Percentiles rank a stretch among this genome's conserved stretches.
Conservation (phyloP, 2,329 filamentous ascomycete species). For the Penicillium capsulatum region DNA sequence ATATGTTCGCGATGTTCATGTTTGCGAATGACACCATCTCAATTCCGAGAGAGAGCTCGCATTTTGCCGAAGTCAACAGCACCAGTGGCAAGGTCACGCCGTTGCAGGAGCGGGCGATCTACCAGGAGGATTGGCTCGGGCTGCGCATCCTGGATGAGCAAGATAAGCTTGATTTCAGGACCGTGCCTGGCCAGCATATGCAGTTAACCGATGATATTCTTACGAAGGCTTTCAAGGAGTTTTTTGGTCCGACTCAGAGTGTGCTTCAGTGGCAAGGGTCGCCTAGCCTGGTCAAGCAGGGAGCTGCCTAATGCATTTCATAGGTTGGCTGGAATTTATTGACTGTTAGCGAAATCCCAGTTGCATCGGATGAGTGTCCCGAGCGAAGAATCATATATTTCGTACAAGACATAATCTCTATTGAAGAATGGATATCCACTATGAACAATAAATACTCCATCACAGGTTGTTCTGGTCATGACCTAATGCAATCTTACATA, state of each 20-base stretch:
- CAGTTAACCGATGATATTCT: constrained; percentile 64
- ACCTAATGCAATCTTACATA: no score
- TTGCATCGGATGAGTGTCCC: no score
- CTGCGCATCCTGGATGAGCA: constrained; percentile 73
- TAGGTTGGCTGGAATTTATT: no score
- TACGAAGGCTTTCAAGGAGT: constrained; percentile 57
- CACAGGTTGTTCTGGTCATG: no score
- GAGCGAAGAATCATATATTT: no score
- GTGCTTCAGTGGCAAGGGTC: no score
- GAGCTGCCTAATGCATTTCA: no score
- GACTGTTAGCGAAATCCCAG: no score
- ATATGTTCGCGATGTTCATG: constrained; percentile 82
- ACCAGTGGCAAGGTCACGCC: constrained; percentile 59
- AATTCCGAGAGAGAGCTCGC: constrained; percentile 82
- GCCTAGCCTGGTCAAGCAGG: no score
- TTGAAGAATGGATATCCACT: no score
- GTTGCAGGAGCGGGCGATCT: constrained; percentile 67
- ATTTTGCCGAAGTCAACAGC: constrained; percentile 82
- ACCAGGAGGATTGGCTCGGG: constrained; percentile 91
- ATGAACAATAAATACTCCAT: no score
- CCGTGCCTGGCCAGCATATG: constrained; percentile 78
- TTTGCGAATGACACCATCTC: constrained; percentile 84
- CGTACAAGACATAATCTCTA: no score
- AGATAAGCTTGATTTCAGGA: constrained; percentile 72
- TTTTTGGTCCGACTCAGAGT: constrained; percentile 35